Base-by-base conservation (phyloP, 2,329 filamentous ascomycete genomes). In the Emericellopsis cladophorae region DNA sequence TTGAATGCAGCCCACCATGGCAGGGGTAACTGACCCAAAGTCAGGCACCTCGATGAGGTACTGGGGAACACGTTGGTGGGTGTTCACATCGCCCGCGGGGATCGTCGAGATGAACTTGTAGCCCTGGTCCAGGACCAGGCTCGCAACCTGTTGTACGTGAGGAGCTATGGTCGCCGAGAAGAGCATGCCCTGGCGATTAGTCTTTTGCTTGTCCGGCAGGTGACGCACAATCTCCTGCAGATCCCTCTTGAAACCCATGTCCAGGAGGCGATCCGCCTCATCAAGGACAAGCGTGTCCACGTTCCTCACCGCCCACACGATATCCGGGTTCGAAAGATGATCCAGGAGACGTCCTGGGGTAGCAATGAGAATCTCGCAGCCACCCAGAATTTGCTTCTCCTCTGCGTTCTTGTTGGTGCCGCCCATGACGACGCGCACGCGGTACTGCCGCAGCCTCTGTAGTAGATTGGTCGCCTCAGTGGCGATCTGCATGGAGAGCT, bases 221-320 rank as follows among this genome's bases (percentile, higher is more conserved):
- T 96, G 90, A 70, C 93, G 92, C 61, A 96, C 81, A 51, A 98
- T 95, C 59, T 93, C 83, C 48, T 85, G 76, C 84, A 98, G 95
- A 65, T 96, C 90, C 55, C 96, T 92, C 62, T 96, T 92, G 70
- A 98, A 98, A 52, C 92, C 90, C 46, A 95, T 86, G 65, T 98
- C 92, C 36, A 96, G 68, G 46, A 98, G 95, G 39, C 92, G 81
- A 59, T 98, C 92, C n/a, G 92, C 92, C 65, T 98, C 92, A 53
- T 98, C 92, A 50, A 96, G 95, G 49, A 98, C 77, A 29, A 98
- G 71, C 1, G 87, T 84, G 60, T 90, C 88, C 51, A 95, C 65
- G 61, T 95, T 95, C 70, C 93, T 94, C 73, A 86, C 94, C 32
- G 79, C 68, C 49, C 96, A 96, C n/a, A 31, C 12, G n/a, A 39